Evolutionary conservation across 495 filamentous ascomycete species (phyloP).

Genomic region (Parmelia sp.): DNA sequence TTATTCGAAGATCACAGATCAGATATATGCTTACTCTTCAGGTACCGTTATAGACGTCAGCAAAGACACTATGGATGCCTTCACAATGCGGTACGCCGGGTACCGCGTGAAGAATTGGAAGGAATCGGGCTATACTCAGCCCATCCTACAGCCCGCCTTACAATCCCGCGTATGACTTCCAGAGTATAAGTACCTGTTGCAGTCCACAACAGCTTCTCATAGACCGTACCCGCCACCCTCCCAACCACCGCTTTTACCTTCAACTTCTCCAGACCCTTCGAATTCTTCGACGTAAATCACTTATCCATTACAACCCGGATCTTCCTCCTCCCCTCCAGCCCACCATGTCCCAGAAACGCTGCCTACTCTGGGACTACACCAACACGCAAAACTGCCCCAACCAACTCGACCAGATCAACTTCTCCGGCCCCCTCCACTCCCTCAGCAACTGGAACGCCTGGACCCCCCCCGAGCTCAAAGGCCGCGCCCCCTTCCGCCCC

Average conservation of each 20-base stretch:
- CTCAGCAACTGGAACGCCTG: slow-evolving; percentile 44
- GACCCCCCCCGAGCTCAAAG: slow-evolving; percentile 40
- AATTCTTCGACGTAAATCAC: not conserved
- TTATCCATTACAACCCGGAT: not conserved
- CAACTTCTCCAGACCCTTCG: not conserved
- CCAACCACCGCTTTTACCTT: not conserved
- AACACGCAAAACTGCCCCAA: slow-evolving; percentile 33
- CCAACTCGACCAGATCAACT: slow-evolving; percentile 34
- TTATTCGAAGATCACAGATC: no score
- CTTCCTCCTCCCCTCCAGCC: no score
- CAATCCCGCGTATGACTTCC: not conserved
- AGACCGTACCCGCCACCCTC: not conserved
- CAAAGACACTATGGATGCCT: not conserved
- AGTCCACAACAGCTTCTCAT: not conserved
- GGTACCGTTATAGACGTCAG: not conserved
- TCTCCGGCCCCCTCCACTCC: slow-evolving; percentile 34
- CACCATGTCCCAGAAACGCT: slow-evolving; percentile 34
- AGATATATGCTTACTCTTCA: no score
- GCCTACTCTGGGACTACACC: slow-evolving; percentile 45
- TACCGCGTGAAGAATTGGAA: not conserved
- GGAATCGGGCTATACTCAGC: not conserved
- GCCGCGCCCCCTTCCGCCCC: slow-evolving; percentile 38
- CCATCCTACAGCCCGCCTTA: not conserved
- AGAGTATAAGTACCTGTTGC: not conserved
- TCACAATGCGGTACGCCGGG: not conserved